Evolutionary conservation across 768 basidiomycete species (phyloP), one percentile per base, ranked within the genome.

Genomic region (Tricholomella constricta): DNA sequence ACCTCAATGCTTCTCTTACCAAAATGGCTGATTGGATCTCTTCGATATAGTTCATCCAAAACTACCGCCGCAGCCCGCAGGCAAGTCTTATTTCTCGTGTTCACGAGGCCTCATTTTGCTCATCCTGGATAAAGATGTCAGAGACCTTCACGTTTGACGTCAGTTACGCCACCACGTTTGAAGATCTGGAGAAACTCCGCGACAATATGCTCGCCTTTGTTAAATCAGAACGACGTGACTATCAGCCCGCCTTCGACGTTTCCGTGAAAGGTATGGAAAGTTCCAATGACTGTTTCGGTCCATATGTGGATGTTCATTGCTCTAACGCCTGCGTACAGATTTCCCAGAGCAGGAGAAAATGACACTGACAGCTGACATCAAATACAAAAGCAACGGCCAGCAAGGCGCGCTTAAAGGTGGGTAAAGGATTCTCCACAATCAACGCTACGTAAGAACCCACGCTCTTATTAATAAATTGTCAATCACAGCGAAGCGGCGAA

Each of bases 331-430:
- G 3, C 22, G 10, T 25, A 2, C 46, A 83, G 91, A 92, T 65
- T 86, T 92, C 61, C 87, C 90, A 19, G 88, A 80, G 6, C 93
- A 95, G 65, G 78, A 78, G 52, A 91, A 86, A 68, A 82, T 94
- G 79, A 79, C 80, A 0, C 76, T 93, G 19, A 80, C 80, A 52
- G 88, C 87, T 36, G 85, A 89, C 64, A 94, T 95, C 73, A 91
- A 86, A 71, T 94, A 91, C 76, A 93, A 91, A 75, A 84, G 84
- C 59, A 94, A 94, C 65, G 85, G 83, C 72, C 92, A 94, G 65
- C 86, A 89, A 60, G 85, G 83, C 17, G 83, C 85, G 2, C 71
- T 90, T 8, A 89, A 84, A 78, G 75, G 85, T 85, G 60, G 19
- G 62, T 57, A 14, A 45, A 47, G 29, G 27, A 51, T 25, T 19